A percentile compares a stretch with the other conserved stretches of the same genome.
These are phyloP conservation scores for Kwoniella pini DNA, from an alignment of 768 basidiomycete species.

Conservation along the genomic window DNA sequence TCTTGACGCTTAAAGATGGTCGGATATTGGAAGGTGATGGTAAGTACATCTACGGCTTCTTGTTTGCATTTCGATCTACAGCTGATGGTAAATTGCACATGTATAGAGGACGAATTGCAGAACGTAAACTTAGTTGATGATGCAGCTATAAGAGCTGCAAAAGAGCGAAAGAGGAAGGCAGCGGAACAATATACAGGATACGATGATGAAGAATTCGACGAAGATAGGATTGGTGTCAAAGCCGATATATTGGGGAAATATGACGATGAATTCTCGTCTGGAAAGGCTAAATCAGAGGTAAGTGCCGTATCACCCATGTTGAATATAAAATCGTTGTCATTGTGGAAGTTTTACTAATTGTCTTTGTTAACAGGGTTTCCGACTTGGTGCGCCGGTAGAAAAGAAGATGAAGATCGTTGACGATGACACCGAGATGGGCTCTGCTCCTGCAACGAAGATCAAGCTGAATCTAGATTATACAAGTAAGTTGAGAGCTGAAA, in stretches of 20 bases:
- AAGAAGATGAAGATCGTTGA: conserved; percentile 58
- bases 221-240: conserved; percentile 65
- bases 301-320: conserved; percentile 1
- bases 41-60: too few relatives aligned
- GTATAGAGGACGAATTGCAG: conserved; percentile 91
- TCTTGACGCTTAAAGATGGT: conserved; percentile 95
- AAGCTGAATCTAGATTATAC: conserved; percentile 79
- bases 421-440: conserved; percentile 65
- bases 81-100: neutral
- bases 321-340: neutral
- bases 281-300: conserved; percentile 55
- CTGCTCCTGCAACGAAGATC: conserved; percentile 62
- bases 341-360: neutral
- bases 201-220: conserved; percentile 92
- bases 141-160: conserved; percentile 59
- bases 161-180: conserved; percentile 78
- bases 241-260: conserved; percentile 85
- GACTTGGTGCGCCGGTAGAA: conserved; percentile 64
- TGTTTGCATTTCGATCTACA: too few relatives aligned
- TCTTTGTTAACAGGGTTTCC: conserved; percentile 67
- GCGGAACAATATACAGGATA: conserved; percentile 89
- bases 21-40: conserved; percentile 95
- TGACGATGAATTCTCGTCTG: conserved; percentile 81
- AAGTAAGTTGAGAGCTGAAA: conserved; percentile 59
- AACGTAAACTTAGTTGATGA: conserved; percentile 92